These are phyloP conservation scores for Picea abies DNA, from an alignment of 83 land plant species.

Conservation along the genomic window DNA sequence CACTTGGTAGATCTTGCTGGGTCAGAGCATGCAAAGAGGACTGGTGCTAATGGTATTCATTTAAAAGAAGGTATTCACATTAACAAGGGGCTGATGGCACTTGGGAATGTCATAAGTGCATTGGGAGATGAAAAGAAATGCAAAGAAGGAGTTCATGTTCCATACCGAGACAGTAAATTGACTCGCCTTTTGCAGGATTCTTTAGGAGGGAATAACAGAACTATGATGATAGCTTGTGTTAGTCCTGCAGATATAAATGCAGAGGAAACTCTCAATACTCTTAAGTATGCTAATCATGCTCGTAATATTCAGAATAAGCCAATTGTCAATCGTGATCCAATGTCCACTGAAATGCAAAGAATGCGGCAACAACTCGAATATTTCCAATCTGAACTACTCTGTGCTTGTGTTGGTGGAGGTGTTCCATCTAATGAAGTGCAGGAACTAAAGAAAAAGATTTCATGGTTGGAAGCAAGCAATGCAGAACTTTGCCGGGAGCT, in stretches of 20 bases:
- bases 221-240: conserved; percentile 99
- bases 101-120: too few relatives aligned
- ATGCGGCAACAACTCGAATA: conserved; percentile 94
- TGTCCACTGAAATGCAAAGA: conserved; percentile 88
- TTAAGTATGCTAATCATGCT: conserved; percentile 99
- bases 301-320: conserved; percentile 99
- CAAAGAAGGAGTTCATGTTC: too few relatives aligned
- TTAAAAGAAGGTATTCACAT: too few relatives aligned
- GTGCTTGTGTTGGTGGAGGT: conserved; percentile 69
- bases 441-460: conserved; percentile 88
- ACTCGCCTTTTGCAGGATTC: too few relatives aligned
- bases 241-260: conserved; percentile 99
- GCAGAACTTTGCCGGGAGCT: conserved; percentile 75
- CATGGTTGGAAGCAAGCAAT: conserved; percentile 96
- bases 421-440: conserved; percentile 60
- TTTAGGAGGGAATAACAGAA: too few relatives aligned
- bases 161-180: too few relatives aligned
- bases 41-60: too few relatives aligned
- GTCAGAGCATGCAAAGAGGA: too few relatives aligned
- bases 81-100: too few relatives aligned
- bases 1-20: too few relatives aligned
- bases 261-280: conserved; percentile 98
- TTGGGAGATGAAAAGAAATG: too few relatives aligned
- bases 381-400: conserved; percentile 92
- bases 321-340: conserved; percentile 94